These are phyloP conservation scores for Bullera alba DNA, from an alignment of 768 basidiomycete species.

Conservation along the genomic window DNA sequence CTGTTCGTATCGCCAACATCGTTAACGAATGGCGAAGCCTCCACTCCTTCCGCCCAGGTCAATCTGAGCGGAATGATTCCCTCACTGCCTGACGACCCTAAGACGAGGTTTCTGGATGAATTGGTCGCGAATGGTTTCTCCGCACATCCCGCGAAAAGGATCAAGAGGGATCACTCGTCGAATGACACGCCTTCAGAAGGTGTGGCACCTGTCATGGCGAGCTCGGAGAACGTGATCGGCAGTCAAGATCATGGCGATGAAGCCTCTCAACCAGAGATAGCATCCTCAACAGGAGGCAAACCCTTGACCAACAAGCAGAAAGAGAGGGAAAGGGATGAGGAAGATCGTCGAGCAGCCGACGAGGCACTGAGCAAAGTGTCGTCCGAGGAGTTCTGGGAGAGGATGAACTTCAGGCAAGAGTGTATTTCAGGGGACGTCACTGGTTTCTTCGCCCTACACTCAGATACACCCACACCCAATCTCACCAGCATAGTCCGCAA, in stretches of 20 bases:
- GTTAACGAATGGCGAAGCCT: not conserved
- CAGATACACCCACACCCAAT: not conserved
- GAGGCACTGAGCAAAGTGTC: conserved; percentile 54
- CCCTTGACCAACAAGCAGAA: conserved; percentile 38
- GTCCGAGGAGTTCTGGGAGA: conserved; percentile 88
- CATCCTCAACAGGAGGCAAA: conserved; percentile 10
- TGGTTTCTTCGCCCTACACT: conserved; percentile 73
- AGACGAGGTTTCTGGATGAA: conserved; percentile 86
- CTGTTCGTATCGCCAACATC: conserved; percentile 3
- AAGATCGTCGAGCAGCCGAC: conserved; percentile 13
- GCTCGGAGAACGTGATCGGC: not conserved
- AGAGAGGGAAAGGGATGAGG: conserved; percentile 14
- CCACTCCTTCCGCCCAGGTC: not conserved
- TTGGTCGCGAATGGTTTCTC: conserved; percentile 51
- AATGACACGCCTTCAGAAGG: not conserved
- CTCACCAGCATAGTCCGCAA: not conserved
- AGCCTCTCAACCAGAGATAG: not conserved
- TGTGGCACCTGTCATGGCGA: not conserved
- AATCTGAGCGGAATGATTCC: conserved; percentile 70
- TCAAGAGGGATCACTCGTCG: not conserved
- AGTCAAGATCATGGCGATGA: not conserved
- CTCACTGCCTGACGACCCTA: conserved; percentile 93
- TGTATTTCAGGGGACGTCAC: conserved; percentile 84
- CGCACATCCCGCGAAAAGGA: not conserved
- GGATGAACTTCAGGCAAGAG: conserved; percentile 93